Evolutionary conservation across 1,284 basidiomycete genomes (phyloP).

Genomic region (Sporisorium exsertum): DNA sequence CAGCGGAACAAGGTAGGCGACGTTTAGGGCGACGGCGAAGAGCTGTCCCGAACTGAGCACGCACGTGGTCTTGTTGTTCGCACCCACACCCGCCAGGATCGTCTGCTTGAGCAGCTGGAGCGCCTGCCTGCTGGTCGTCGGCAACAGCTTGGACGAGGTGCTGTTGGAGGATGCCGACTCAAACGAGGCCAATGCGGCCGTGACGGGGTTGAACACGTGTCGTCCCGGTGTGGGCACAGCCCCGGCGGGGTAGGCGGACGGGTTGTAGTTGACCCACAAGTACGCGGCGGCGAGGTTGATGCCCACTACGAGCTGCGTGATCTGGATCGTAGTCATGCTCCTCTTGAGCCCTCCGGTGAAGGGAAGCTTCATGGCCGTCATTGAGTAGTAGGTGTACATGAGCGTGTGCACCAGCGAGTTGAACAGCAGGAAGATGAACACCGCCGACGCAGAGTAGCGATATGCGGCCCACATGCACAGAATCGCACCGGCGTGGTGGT

Average conservation of each 20-base stretch:
- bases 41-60: conserved; percentile 38
- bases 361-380: conserved; percentile 63
- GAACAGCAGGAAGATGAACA: conserved; percentile 55
- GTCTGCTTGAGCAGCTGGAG: conserved; percentile 25
- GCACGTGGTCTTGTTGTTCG: conserved; percentile 25
- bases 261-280: conserved; percentile 43
- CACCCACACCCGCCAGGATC: conserved; percentile 20
- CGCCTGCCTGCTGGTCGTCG: conserved; percentile 26
- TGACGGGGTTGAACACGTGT: conserved; percentile 33
- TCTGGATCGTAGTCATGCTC: conserved; percentile 62
- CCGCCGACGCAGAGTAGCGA: conserved; percentile 59
- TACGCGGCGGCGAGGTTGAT: conserved; percentile 45
- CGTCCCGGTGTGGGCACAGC: conserved; percentile 41
- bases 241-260: conserved; percentile 38
- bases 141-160: conserved; percentile 2
- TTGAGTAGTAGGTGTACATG: conserved; percentile 67
- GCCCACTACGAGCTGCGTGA: conserved; percentile 60
- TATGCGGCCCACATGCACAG: conserved; percentile 68
- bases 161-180: conserved; percentile 8
- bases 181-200: conserved; percentile 23
- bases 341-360: conserved; percentile 67
- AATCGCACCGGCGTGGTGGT: conserved; percentile 65
- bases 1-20: conserved; percentile 53
- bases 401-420: conserved; percentile 53
- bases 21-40: conserved; percentile 51